Evolutionary conservation across 108 stramenopile species (phyloP).

Genomic region (Aurantiochytrium sp.): DNA sequence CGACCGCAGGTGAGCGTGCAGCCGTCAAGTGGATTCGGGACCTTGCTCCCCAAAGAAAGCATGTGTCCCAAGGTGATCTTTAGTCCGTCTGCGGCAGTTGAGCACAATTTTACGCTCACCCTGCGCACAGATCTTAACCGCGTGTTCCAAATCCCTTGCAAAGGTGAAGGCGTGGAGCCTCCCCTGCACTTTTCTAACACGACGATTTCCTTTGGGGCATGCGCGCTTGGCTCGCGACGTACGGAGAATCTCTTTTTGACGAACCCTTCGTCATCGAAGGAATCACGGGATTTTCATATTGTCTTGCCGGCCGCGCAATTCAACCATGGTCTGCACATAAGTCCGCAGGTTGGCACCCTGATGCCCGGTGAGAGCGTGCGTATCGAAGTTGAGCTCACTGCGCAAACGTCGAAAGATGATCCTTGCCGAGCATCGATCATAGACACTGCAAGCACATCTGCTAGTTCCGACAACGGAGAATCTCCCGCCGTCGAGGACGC

Average conservation of each 20-base stretch:
- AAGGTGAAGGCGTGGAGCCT: conserved; percentile 38
- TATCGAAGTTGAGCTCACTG: conserved; percentile 29
- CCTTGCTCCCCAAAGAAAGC: conserved; percentile 37
- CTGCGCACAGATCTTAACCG: conserved; percentile 32
- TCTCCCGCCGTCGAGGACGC: not conserved
- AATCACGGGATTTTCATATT: conserved; percentile 23
- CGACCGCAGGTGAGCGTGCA: conserved; percentile 32
- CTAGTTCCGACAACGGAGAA: not conserved
- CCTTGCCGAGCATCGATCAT: not conserved
- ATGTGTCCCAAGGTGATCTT: conserved; percentile 22
- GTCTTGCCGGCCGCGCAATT: conserved; percentile 19
- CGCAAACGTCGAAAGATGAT: not conserved
- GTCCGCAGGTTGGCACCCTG: conserved; percentile 26
- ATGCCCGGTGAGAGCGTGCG: conserved; percentile 19
- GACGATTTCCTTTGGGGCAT: conserved; percentile 25
- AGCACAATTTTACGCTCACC: conserved; percentile 21
- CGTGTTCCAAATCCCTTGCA: not conserved
- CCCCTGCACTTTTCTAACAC: conserved; percentile 38
- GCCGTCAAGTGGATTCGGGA: conserved; percentile 46
- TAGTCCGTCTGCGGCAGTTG: conserved; percentile 30
- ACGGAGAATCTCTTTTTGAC: not conserved
- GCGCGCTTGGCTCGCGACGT: conserved; percentile 24
- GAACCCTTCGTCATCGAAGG: not conserved
- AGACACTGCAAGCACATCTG: not conserved
- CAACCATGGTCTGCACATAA: conserved; percentile 19